Base-by-base conservation (phyloP, 768 basidiomycete genomes). In the Leccinum broughii region DNA sequence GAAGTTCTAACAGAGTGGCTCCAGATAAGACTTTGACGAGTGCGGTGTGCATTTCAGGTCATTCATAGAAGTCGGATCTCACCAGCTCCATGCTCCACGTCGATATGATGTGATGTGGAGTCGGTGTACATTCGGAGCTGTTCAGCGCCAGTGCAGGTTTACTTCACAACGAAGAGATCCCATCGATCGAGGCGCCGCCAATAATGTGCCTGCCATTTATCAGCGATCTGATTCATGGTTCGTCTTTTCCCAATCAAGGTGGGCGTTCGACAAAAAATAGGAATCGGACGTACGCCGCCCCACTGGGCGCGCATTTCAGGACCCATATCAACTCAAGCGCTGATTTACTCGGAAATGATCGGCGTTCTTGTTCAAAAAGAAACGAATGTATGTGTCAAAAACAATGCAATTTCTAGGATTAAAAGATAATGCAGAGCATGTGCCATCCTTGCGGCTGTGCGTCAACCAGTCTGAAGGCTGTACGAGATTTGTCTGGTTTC, bases 271-370 rank as follows among this genome's bases (percentile, higher is more conserved):
- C 24, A 39, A 46, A 58, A 51, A 41, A 55, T 56, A 50, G 39
- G 30, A 15, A 55, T 20, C 52, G 52, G 22, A 35, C 52, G 24
- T 49, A 66, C 56, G 17, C 54, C 67, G 59, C 50, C 59, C 61
- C 32, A 24, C 48, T 32, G 41, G 30, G 6, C 14, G 24, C 39
- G 37, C 49, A 14, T 44, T 46, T 37, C 4, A 46, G 30, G 50
- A 17, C 53, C 56, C 37, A 63, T 53, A 60, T 57, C 44, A 28
- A 34, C 26, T 28, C 14, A 28, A 51, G 50, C 50, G 50, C 50
- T 37, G 39, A 51, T 55, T 56, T 56, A 59, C 44, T 24, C 44
- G 32, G 64, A 54, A 54, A 52, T 39, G 63, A 67, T 68, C 48
- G 55, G 51, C 62, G 3, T 53, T 34, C 26, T 56, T 20, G 39